These are phyloP conservation scores for Phytopythium mirpurense DNA, from an alignment of 352 stramenopile species.

Conservation along the genomic window DNA sequence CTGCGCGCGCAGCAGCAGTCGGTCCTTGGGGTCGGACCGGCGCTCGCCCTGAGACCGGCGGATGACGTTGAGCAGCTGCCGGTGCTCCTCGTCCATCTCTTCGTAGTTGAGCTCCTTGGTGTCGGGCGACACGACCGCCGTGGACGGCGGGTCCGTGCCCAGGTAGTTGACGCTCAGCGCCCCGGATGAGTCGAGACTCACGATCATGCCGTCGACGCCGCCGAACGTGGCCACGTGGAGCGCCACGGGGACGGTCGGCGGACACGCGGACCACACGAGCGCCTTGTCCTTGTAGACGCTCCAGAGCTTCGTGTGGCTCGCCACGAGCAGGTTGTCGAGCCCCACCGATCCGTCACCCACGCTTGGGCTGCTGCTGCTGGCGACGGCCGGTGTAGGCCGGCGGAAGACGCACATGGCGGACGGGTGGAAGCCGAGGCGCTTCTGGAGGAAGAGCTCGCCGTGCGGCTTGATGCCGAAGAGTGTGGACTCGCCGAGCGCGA, in stretches of 20 bases:
- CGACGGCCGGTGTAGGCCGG: constrained; percentile 14
- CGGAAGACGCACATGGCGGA: constrained; percentile 56
- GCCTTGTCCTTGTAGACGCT: constrained; percentile 73
- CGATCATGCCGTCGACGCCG: constrained; percentile 73
- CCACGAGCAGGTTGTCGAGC: constrained; percentile 76
- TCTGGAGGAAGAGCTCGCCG: constrained; percentile 75
- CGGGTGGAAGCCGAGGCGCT: constrained; percentile 68
- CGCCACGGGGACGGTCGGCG: constrained; percentile 50
- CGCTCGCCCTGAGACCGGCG: constrained; percentile 63
- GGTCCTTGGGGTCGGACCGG: constrained; percentile 61
- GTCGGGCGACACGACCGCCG: constrained; percentile 54
- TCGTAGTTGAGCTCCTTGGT: constrained; percentile 89
- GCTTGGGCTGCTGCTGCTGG: constrained; percentile 3
- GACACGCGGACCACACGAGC: constrained; percentile 75
- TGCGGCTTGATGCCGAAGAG: constrained; percentile 75
- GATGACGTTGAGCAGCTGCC: constrained; percentile 84
- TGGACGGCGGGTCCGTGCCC: constrained; percentile 84
- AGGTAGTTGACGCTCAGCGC: constrained; percentile 83
- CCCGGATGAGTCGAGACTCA: constrained; percentile 72
- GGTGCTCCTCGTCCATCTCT: constrained; percentile 89
- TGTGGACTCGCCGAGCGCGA: constrained; percentile 78
- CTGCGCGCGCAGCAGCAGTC: constrained; percentile 69
- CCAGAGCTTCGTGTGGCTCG: constrained; percentile 70
- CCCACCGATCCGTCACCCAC: background rate
- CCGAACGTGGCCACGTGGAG: constrained; percentile 66